Base-by-base conservation (phyloP, 768 basidiomycete species). In the Lentinula aciculospora region DNA sequence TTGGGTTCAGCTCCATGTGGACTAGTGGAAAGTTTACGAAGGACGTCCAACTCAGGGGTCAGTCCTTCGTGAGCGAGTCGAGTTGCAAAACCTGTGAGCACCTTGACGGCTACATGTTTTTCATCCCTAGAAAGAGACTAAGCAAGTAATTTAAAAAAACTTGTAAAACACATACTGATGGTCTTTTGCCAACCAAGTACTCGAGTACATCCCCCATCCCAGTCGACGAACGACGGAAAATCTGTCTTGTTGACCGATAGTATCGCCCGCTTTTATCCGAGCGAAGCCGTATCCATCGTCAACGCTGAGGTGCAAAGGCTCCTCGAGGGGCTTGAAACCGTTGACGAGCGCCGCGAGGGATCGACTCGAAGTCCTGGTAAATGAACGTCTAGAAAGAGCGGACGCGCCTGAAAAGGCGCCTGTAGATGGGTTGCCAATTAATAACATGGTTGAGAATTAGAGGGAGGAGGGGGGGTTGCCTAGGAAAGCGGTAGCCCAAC, bases 171-270 rank as follows among this genome's bases (percentile, higher is more conserved):
- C 65, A 6, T 57, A 67, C 69, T 58, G 46, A 46, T 57, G 34
- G 59, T 72, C 68, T 25, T 51, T 60, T 17, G 67, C 68, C 31
- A 71, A 60, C 69, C 71, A 73, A 21, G 61, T 62, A 54, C 67
- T 72, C 2, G 69, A 67, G 29, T 63, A 58, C 66, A 64, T 66
- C 12, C 71, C 70, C 68, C 67, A 72, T 12, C 69, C 70, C 5
- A 73, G 66, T 57, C 72, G 72, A 10, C 64, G 60, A 3, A 61
- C 32, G 53, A 71, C 55, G 10, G 46, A 62, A 59, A 67, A 74
- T 15, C 64, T 62, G 13, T 65, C 51, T 53, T 65, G 63, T 39
- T 60, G 64, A 27, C 71, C 71, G 29, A 72, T 40, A 1, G 29
- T 21, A 13, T 71, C 61, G 13, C 65, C 66, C 46, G 68, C 66